Evolutionary conservation across 2,329 filamentous ascomycete species (phyloP).

Genomic region (Penicillium fuscoglaucum): DNA sequence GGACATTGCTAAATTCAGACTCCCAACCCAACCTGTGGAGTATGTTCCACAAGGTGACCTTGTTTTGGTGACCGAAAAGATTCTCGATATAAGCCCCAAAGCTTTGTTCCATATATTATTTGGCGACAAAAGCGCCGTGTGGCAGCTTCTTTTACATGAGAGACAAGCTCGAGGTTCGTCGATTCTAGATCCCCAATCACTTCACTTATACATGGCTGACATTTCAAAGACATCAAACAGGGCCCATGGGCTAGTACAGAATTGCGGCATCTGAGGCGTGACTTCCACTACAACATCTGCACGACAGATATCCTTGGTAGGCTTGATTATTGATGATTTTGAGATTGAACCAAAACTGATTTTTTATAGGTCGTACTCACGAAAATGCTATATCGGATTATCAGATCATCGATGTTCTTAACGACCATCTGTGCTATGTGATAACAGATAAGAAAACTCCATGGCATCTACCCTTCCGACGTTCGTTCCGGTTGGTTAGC

Average conservation of each 20-base stretch:
- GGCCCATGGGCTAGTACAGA: conserved; percentile 78
- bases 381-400: conserved; percentile 70
- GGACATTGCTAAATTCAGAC: conserved; percentile 69
- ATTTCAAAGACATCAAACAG: conserved; percentile 67
- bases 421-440: conserved; percentile 72
- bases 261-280: conserved; percentile 68
- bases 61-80: conserved; percentile 70
- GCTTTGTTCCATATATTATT: conserved; percentile 95
- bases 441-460: conserved; percentile 64
- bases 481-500: conserved; percentile 76
- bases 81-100: conserved; percentile 90
- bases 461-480: conserved; percentile 83
- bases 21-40: conserved; percentile 76
- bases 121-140: conserved; percentile 92
- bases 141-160: conserved; percentile 86
- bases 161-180: conserved; percentile 63
- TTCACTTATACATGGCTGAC: conserved; percentile 17
- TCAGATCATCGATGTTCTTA: conserved; percentile 81
- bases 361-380: conserved; percentile 47
- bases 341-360: conserved; percentile 13
- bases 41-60: conserved; percentile 84
- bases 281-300: conserved; percentile 78
- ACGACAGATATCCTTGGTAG: conserved; percentile 65
- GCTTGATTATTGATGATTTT: conserved; percentile 2
- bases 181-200: neutral